Evolutionary conservation across 1,284 basidiomycete species (phyloP).

Genomic region (Ustilago loliicola): DNA sequence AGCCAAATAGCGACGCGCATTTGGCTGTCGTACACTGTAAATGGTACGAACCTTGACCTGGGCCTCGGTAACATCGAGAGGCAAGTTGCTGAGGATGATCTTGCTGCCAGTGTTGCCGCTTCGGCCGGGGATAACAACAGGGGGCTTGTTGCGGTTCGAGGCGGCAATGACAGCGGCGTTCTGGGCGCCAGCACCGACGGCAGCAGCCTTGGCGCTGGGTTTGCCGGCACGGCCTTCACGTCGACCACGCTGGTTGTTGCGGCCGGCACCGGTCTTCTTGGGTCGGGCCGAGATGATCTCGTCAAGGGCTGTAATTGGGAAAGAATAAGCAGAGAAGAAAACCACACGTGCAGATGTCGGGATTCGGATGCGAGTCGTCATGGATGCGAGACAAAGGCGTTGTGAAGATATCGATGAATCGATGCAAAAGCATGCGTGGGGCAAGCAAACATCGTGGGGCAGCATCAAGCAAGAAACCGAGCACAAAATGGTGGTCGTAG

Average conservation of each 20-base stretch:
- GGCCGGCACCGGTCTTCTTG: constrained; percentile 54
- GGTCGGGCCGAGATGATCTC: constrained; percentile 66
- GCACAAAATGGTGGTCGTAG: neutral
- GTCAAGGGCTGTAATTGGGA: constrained; percentile 61
- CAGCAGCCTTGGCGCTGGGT: constrained; percentile 65
- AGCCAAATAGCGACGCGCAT: neutral
- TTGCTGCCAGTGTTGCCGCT: constrained; percentile 74
- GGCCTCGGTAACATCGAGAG: constrained; percentile 90
- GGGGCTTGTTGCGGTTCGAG: constrained; percentile 66
- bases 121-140: constrained; percentile 68
- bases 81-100: constrained; percentile 96
- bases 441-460: neutral
- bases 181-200: constrained; percentile 57
- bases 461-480: neutral
- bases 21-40: neutral
- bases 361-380: neutral
- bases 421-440: neutral
- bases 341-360: neutral
- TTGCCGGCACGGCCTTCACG: constrained; percentile 48
- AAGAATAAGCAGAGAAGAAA: constrained; percentile 9
- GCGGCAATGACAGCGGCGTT: constrained; percentile 63
- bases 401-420: neutral
- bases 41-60: constrained; percentile 80
- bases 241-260: constrained; percentile 42
- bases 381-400: neutral